Evolutionary conservation across 345 rosid genomes (phyloP), one percentile per base, ranked within the genome.

Genomic region (Passiflora organensis): DNA sequence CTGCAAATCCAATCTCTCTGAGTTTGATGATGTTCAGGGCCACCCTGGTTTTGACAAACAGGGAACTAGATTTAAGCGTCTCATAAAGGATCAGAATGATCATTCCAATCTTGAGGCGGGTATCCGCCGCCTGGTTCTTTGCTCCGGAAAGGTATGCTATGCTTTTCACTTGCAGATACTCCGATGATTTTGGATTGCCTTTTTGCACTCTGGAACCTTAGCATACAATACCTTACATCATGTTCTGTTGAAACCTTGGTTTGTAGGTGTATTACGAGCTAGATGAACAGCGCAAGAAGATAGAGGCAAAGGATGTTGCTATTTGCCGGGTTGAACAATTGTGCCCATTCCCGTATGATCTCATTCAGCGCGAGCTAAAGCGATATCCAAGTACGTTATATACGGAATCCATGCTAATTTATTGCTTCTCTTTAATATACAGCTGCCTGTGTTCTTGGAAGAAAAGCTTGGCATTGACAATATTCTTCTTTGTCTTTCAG

Each of bases 31-130:
- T 72, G 96, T 83, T 16, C 81, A 87, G 83, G 96, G 95, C 37
- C 96, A 91, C 66, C 83, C 96, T 16, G 96, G 97, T 45, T 91
- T 87, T 57, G 97, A 91, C 77, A 91, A 87, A 55, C 97, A 91
- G 61, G 97, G 97, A 47, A 91, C 97, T 38, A 75, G 97, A 65
- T 91, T 91, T 62, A 91, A 91, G 77, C 75, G 96, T 16, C 86
- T 91, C 4, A 85, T 91, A 63, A 87, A 87, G 78, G 97, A 91
- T 68, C 87, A 85, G 70, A 87, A 72, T 36, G 79, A 78, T 43
- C 97, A 82, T 72, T 82, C 91, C 57, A 76, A 80, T 71, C 81
- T 87, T 34, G 97, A 91, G 75, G 80, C 80, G 76, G 86, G 89
- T 57, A 87, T 87, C 59, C 75, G 91, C 62, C 83, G 97, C 28